Conservation (phyloP, 192 early-diverging fungal genomes). For the Dispira simplex region DNA sequence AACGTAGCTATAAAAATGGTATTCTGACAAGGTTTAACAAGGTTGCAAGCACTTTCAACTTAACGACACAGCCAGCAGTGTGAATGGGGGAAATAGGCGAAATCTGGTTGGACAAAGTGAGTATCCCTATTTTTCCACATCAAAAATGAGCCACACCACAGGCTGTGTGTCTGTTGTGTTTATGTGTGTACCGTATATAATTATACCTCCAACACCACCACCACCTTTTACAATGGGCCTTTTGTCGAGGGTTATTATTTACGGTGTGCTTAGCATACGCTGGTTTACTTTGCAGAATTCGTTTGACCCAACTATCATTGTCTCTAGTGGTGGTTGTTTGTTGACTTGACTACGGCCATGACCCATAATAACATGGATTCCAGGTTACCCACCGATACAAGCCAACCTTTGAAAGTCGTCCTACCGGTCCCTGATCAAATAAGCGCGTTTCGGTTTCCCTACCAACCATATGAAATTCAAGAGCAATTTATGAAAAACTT, state of each 20-base stretch:
- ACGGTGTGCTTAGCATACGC: background rate
- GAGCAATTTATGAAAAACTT: conserved; percentile 58
- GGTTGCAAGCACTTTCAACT: background rate
- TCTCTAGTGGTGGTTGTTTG: background rate
- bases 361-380: background rate
- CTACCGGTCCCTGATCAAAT: conserved; percentile 17
- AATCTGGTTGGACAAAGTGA: background rate
- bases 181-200: too few species aligned
- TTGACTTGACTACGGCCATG: background rate
- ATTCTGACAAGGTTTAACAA: background rate
- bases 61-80: too few species aligned
- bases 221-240: too few species aligned
- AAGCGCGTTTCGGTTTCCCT: conserved; percentile 40
- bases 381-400: too few species aligned
- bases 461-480: conserved; percentile 60
- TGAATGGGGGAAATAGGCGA: too few species aligned
- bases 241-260: background rate
- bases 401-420: too few species aligned
- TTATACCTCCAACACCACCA: too few species aligned
- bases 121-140: background rate
- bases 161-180: too few species aligned
- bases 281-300: background rate
- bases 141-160: background rate
- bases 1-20: background rate
- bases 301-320: background rate